Evolutionary conservation across 345 rosid species (phyloP).

Genomic region (Citrus mangshanensis): DNA sequence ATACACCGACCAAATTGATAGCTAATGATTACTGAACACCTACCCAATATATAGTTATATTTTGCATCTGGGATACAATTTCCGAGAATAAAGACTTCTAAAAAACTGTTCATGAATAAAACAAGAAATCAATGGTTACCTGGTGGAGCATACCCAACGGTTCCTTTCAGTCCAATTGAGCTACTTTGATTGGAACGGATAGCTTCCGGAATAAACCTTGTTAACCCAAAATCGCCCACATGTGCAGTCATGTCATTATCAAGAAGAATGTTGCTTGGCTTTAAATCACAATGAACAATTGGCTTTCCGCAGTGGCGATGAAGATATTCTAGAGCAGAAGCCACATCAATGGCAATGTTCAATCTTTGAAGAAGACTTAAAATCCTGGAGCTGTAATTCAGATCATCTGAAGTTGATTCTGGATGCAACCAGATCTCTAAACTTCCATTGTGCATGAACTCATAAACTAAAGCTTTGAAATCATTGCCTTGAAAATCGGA

Average conservation of each 20-base stretch:
- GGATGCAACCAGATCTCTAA: slow-evolving; percentile 8
- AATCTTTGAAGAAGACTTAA: neutral
- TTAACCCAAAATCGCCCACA: slow-evolving; percentile 13
- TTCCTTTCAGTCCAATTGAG: slow-evolving; percentile 8
- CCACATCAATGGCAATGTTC: slow-evolving; percentile 11
- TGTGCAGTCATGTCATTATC: slow-evolving; percentile 2
- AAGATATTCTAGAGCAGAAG: slow-evolving; percentile 11
- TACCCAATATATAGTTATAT: neutral
- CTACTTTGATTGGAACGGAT: neutral
- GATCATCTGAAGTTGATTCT: neutral
- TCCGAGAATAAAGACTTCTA: neutral
- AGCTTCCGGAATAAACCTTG: neutral
- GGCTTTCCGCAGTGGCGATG: neutral
- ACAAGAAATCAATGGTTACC: neutral
- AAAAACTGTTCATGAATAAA: too few species aligned
- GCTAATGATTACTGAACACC: neutral
- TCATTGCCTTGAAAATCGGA: slow-evolving; percentile 5
- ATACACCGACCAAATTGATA: too few species aligned
- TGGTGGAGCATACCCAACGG: slow-evolving; percentile 11
- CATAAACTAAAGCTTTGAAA: slow-evolving; percentile 13
- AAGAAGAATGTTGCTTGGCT: slow-evolving; percentile 10
- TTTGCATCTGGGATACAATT: too few species aligned
- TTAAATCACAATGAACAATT: slow-evolving; percentile 11
- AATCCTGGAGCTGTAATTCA: neutral
- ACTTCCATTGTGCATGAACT: slow-evolving; percentile 11